A percentile compares a stretch with the other conserved stretches of the same genome.
Evolutionary conservation across 805 yeast genomes (phyloP).

Genomic region (Metschnikowia lachancei): DNA sequence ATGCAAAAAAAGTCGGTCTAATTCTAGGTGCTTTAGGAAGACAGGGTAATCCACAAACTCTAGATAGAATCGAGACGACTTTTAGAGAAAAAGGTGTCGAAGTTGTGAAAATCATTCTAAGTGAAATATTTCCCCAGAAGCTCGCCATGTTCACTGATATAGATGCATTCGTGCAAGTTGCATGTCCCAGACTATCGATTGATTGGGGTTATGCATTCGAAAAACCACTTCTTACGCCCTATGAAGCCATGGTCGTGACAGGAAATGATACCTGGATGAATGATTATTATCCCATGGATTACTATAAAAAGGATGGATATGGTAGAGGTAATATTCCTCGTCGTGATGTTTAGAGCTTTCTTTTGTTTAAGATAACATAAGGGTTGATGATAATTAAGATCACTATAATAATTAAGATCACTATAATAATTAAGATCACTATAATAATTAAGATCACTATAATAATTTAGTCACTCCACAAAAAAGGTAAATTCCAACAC

Average conservation of each 20-base stretch:
- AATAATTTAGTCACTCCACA: too few relatives aligned
- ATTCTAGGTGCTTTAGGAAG: slow-evolving; percentile 93
- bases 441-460: background rate
- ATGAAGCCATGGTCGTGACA: slow-evolving; percentile 90
- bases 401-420: background rate
- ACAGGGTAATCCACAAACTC: slow-evolving; percentile 84
- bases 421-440: too few relatives aligned
- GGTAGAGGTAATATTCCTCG: slow-evolving; percentile 79
- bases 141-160: slow-evolving; percentile 88
- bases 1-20: slow-evolving; percentile 70
- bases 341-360: slow-evolving; percentile 1
- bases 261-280: slow-evolving; percentile 67
- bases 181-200: slow-evolving; percentile 92
- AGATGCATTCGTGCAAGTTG: slow-evolving; percentile 95
- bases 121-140: slow-evolving; percentile 92
- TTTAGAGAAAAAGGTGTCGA: slow-evolving; percentile 55
- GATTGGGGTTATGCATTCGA: slow-evolving; percentile 99
- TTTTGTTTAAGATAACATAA: background rate
- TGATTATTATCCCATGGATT: slow-evolving; percentile 90
- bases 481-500: too few relatives aligned
- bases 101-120: slow-evolving; percentile 77
- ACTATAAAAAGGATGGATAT: slow-evolving; percentile 84
- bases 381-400: background rate
- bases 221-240: slow-evolving; percentile 89
- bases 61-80: slow-evolving; percentile 58